Percentiles rank a stretch among this genome's conserved stretches.
Evolutionary conservation across 2,329 filamentous ascomycete genomes (phyloP).

Genomic region (Aspergillus ochraceoroseus): DNA sequence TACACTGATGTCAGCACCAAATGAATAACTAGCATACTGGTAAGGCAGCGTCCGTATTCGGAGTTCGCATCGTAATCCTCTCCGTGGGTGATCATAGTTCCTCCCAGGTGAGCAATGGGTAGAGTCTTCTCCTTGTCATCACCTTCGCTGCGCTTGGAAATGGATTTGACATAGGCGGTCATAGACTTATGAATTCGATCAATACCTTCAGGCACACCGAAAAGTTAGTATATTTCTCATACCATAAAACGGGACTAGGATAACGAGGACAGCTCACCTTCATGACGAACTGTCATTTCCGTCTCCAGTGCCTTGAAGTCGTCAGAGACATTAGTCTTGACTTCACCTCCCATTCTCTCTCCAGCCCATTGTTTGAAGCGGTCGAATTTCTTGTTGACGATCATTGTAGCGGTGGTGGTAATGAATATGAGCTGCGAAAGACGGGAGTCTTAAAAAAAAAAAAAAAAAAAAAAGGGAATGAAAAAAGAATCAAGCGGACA

Average conservation of each 20-base stretch:
- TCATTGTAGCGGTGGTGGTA: slow-evolving; percentile 43
- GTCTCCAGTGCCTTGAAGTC: slow-evolving; percentile 86
- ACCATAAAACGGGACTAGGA: no score
- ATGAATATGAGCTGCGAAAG: neutral
- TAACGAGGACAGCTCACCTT: slow-evolving; percentile 55
- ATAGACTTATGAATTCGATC: slow-evolving; percentile 83
- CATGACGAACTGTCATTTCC: slow-evolving; percentile 84
- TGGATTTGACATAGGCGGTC: slow-evolving; percentile 79
- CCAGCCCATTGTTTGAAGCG: slow-evolving; percentile 97
- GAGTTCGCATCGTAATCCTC: slow-evolving; percentile 90
- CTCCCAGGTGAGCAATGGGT: slow-evolving; percentile 72
- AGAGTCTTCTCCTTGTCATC: slow-evolving; percentile 85
- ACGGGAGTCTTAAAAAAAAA: no score
- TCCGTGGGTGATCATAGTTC: slow-evolving; percentile 80
- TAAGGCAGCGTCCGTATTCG: slow-evolving; percentile 82
- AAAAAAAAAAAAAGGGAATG: no score
- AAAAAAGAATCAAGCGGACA: slow-evolving; percentile 1
- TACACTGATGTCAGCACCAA: no score
- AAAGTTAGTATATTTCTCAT: slow-evolving; percentile 16
- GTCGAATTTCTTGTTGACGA: slow-evolving; percentile 82
- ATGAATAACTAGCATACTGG: slow-evolving; percentile 49
- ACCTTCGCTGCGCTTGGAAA: slow-evolving; percentile 75
- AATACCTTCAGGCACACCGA: slow-evolving; percentile 60
- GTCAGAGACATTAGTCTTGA: slow-evolving; percentile 79
- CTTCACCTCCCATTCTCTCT: slow-evolving; percentile 90